Percentiles rank a stretch among this genome's conserved stretches.
Evolutionary conservation across 2,329 filamentous ascomycete genomes (phyloP).

Genomic region (Microcyclospora tardicrescens): DNA sequence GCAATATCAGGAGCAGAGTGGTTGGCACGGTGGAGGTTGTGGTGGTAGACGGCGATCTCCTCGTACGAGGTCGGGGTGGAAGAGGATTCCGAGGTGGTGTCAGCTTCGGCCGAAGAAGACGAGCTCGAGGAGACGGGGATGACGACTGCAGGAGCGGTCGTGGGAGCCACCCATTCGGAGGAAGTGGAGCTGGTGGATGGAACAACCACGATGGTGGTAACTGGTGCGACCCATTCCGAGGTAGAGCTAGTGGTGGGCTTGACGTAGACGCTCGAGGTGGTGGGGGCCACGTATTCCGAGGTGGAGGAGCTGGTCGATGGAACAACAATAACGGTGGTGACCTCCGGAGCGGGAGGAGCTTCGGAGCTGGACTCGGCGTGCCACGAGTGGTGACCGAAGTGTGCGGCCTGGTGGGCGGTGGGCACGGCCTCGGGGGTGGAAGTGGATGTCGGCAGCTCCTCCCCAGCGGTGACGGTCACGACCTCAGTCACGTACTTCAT

Average conservation of each 20-base stretch:
- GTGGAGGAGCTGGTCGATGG: slow-evolving; percentile 3
- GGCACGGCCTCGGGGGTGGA: slow-evolving; percentile 5
- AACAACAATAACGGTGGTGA: not conserved
- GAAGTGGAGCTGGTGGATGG: slow-evolving; percentile 3
- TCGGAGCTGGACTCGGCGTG: not conserved
- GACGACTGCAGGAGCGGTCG: slow-evolving; percentile 3
- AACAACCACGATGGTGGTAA: not conserved
- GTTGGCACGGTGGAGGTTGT: slow-evolving; percentile 78
- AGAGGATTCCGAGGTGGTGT: slow-evolving; percentile 3
- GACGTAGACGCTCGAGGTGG: slow-evolving; percentile 3
- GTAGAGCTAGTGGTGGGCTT: not conserved
- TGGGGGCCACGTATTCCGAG: slow-evolving; percentile 1
- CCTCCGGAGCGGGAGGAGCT: not conserved
- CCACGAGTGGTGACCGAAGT: slow-evolving; percentile 12
- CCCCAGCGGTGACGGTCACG: slow-evolving; percentile 23
- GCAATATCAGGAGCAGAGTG: slow-evolving; percentile 54
- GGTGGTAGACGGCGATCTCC: slow-evolving; percentile 48
- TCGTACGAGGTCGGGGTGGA: slow-evolving; percentile 17
- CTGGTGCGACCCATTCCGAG: not conserved
- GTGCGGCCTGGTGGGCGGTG: slow-evolving; percentile 4
- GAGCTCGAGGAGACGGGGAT: slow-evolving; percentile 2
- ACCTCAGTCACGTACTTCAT: slow-evolving; percentile 21
- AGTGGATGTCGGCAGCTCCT: slow-evolving; percentile 4
- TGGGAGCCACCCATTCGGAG: slow-evolving; percentile 4
- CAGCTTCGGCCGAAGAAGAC: not conserved